phyloP scores from a whole-genome alignment of 1,284 basidiomycete species.

The Leccinum fallax region DNA sequence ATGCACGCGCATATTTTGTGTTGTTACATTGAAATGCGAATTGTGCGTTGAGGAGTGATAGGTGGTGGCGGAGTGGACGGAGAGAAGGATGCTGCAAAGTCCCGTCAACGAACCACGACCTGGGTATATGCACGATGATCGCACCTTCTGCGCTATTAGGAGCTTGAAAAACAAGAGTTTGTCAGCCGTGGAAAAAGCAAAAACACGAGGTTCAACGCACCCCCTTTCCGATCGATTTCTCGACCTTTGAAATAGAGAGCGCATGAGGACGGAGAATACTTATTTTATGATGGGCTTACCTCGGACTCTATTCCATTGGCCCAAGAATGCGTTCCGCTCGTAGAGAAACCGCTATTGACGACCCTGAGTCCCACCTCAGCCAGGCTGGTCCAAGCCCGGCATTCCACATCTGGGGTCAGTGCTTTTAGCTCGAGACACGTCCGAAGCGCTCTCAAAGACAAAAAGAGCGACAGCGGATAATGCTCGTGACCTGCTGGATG shows the following conservation, averaged over 20 bases:
- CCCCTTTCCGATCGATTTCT: constrained; percentile 53
- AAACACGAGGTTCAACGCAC: constrained; percentile 33
- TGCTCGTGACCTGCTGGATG: constrained; percentile 62
- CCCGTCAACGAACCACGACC: constrained; percentile 8
- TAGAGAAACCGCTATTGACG: constrained; percentile 46
- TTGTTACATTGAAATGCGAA: constrained; percentile 48
- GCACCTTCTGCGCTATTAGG: constrained; percentile 62
- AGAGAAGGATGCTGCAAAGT: constrained; percentile 58
- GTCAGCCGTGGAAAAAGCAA: constrained; percentile 4
- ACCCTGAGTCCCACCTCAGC: constrained; percentile 66
- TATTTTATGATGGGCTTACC: constrained; percentile 35
- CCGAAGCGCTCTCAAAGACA: constrained; percentile 57
- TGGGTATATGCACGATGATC: constrained; percentile 14
- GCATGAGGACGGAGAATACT: constrained; percentile 6
- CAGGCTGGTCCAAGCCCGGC: constrained; percentile 64
- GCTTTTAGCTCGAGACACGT: constrained; percentile 52
- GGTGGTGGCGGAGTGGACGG: constrained; percentile 54
- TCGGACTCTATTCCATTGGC: constrained; percentile 52
- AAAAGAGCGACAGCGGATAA: constrained; percentile 53
- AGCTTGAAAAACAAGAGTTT: constrained; percentile 41
- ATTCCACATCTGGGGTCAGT: constrained; percentile 62
- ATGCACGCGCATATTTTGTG: constrained; percentile 56
- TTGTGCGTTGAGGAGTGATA: constrained; percentile 61
- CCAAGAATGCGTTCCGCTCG: constrained; percentile 44
- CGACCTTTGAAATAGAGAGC: constrained; percentile 39